A percentile compares a stretch with the other conserved stretches of the same genome.
Evolutionary conservation across 2,329 filamentous ascomycete species (phyloP).

Genomic region (Eurotiales sp.): DNA sequence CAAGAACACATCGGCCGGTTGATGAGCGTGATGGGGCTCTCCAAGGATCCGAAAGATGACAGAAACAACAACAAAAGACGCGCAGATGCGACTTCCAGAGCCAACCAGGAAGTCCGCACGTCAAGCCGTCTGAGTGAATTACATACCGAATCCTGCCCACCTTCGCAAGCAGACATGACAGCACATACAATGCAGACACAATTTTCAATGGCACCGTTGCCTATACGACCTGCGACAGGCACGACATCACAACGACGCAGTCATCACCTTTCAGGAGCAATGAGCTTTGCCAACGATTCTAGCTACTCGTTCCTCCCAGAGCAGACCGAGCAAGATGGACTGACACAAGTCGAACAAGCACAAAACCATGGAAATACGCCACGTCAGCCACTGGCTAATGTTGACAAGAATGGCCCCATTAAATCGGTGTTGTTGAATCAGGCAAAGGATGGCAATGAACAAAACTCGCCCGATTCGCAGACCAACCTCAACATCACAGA

Average conservation of each 20-base stretch:
- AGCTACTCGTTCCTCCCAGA: background rate
- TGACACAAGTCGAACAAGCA: background rate
- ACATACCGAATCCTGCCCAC: slow-evolving; percentile 9
- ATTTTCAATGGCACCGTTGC: background rate
- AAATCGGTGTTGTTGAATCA: slow-evolving; percentile 21
- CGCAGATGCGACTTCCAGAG: slow-evolving; percentile 11
- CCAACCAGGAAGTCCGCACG: slow-evolving; percentile 13
- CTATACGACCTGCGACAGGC: background rate
- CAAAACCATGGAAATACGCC: background rate
- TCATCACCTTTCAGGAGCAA: background rate
- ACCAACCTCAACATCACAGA: background rate
- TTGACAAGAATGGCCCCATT: slow-evolving; percentile 25
- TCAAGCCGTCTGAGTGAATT: slow-evolving; percentile 9
- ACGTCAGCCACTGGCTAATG: slow-evolving; percentile 24
- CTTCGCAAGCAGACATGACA: slow-evolving; percentile 5
- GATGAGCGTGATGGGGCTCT: slow-evolving; percentile 38
- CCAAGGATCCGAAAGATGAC: slow-evolving; percentile 19
- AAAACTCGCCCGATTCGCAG: slow-evolving; percentile 2
- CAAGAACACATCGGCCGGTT: slow-evolving; percentile 36
- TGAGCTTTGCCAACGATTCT: background rate
- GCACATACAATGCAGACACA: slow-evolving; percentile 1
- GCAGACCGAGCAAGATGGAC: background rate
- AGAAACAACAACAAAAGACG: background rate
- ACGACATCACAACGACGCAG: slow-evolving; percentile 2
- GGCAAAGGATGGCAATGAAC: slow-evolving; percentile 11